These are phyloP conservation scores for Diaporthe sp. DNA, from an alignment of 2,329 filamentous ascomycete species.

Conservation along the genomic window DNA sequence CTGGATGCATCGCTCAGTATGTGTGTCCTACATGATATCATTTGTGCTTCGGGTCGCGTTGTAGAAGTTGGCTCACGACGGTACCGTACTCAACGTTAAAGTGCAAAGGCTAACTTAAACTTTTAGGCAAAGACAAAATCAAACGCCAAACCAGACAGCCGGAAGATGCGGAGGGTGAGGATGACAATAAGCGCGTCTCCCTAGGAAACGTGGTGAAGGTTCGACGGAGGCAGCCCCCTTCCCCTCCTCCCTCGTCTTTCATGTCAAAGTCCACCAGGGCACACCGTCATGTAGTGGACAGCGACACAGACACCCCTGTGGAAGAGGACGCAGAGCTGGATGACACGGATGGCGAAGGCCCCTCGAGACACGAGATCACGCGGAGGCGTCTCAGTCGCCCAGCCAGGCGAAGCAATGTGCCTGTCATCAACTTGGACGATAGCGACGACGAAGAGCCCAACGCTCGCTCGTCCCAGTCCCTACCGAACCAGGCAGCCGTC, in stretches of 20 bases:
- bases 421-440: slow-evolving; percentile 12
- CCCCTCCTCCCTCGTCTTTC: slow-evolving; percentile 27
- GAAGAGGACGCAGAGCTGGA: slow-evolving; percentile 26
- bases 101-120: neutral
- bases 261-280: slow-evolving; percentile 20
- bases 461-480: slow-evolving; percentile 31
- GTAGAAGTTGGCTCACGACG: too few species aligned
- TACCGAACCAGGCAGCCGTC: slow-evolving; percentile 28
- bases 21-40: neutral
- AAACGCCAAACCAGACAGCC: neutral
- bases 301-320: slow-evolving; percentile 33
- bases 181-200: slow-evolving; percentile 22
- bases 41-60: neutral
- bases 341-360: slow-evolving; percentile 32
- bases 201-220: neutral
- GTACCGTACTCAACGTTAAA: neutral
- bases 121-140: neutral
- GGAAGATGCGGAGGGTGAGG: slow-evolving; percentile 3
- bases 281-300: slow-evolving; percentile 18
- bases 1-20: slow-evolving; percentile 36
- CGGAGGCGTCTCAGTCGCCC: slow-evolving; percentile 20
- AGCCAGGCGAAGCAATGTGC: neutral
- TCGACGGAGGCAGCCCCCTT: neutral
- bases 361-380: slow-evolving; percentile 22
- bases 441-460: slow-evolving; percentile 21